Percentiles rank a stretch among this genome's conserved stretches.
phyloP scores from a whole-genome alignment of 1,284 basidiomycete genomes.

The Blastosporella zonata region DNA sequence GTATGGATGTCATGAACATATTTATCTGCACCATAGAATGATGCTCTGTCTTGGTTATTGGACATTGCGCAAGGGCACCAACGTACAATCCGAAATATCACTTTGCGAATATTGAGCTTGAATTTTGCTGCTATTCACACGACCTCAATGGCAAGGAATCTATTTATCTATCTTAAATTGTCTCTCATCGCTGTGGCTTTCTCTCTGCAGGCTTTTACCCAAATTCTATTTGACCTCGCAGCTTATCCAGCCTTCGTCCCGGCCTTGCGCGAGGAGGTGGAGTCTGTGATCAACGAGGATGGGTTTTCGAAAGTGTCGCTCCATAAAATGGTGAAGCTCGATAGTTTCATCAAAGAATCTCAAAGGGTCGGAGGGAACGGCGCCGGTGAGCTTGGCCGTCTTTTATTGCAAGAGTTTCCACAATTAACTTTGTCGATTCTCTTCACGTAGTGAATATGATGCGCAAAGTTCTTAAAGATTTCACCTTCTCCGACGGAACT shows the following conservation, averaged over 20 bases:
- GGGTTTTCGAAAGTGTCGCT: slow-evolving; percentile 45
- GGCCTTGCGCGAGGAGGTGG: slow-evolving; percentile 45
- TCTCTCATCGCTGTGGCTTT: background rate
- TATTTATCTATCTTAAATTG: background rate
- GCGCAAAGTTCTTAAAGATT: slow-evolving; percentile 33
- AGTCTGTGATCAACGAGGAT: slow-evolving; percentile 31
- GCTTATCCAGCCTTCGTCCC: slow-evolving; percentile 37
- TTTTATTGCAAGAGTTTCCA: background rate
- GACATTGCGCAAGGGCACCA: slow-evolving; percentile 24
- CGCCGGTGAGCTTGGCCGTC: slow-evolving; percentile 23
- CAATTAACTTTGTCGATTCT: background rate
- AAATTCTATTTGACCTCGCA: slow-evolving; percentile 40
- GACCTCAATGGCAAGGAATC: slow-evolving; percentile 25
- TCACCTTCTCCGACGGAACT: slow-evolving; percentile 38
- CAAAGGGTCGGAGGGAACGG: slow-evolving; percentile 33
- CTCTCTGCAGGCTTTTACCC: slow-evolving; percentile 26
- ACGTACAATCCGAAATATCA: slow-evolving; percentile 25
- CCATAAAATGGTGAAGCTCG: slow-evolving; percentile 42
- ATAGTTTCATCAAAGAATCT: slow-evolving; percentile 50
- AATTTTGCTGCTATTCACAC: slow-evolving; percentile 37
- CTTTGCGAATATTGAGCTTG: slow-evolving; percentile 28
- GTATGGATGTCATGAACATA: background rate
- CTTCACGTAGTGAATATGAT: slow-evolving; percentile 23
- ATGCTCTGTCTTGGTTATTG: slow-evolving; percentile 28
- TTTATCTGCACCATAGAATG: slow-evolving; percentile 3